Percentiles rank a stretch among this genome's conserved stretches.
phyloP scores from a whole-genome alignment of 306 rosid species.

The cucumber (Cucumis sativus) region Cucumber_9930_V3 NC_026661.2:6356501-6357000 shows the following conservation, averaged over 20 bases:
- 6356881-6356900: slow-evolving; percentile 20
- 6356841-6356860: not conserved
- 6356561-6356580: not conserved
- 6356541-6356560: not conserved
- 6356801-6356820: slow-evolving; percentile 90
- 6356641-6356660: not conserved
- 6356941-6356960: slow-evolving; percentile 88
- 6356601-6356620: not conserved
- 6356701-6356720: not conserved
- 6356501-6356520: not conserved
- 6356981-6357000: slow-evolving; percentile 86
- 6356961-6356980: slow-evolving; percentile 82
- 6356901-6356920: slow-evolving; percentile 83
- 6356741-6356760: slow-evolving; percentile 56
- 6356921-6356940: slow-evolving; percentile 44
- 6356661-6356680: not conserved
- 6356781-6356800: slow-evolving; percentile 64
- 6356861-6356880: not conserved
- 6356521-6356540: not conserved
- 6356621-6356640: not conserved
- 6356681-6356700: not conserved
- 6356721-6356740: slow-evolving; percentile 41
- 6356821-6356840: slow-evolving; percentile 28
- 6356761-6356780: slow-evolving; percentile 63
- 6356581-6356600: not conserved